phyloP scores from a whole-genome alignment of 2,329 filamentous ascomycete genomes.

The Penicillium sp. region DNA sequence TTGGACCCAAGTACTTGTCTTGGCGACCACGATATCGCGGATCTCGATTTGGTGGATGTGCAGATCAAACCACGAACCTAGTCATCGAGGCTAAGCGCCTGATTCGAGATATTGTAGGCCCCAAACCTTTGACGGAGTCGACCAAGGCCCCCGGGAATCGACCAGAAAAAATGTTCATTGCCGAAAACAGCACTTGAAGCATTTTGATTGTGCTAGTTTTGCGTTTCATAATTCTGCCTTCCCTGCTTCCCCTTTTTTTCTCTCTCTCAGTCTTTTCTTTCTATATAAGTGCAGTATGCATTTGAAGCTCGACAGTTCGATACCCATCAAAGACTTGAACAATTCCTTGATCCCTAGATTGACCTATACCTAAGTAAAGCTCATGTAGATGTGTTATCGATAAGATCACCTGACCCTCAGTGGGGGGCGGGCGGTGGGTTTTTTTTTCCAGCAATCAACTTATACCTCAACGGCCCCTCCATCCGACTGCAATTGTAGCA shows the following conservation, averaged over 20 bases:
- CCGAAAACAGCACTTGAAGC: too few relatives aligned
- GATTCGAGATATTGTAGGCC: neutral
- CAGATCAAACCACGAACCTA: slow-evolving; percentile 52
- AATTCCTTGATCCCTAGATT: neutral
- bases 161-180: too few relatives aligned
- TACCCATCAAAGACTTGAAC: neutral
- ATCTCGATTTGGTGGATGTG: slow-evolving; percentile 75
- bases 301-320: neutral
- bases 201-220: too few relatives aligned
- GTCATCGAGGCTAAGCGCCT: neutral
- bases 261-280: too few relatives aligned
- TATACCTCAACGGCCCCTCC: neutral
- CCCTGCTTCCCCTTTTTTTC: too few relatives aligned
- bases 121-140: neutral
- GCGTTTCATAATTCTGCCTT: too few relatives aligned
- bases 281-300: too few relatives aligned
- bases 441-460: neutral
- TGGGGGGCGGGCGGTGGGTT: neutral
- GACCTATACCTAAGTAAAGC: neutral
- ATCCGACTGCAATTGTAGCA: neutral
- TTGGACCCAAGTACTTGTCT: slow-evolving; percentile 63
- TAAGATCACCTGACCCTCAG: slow-evolving; percentile 12
- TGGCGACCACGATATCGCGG: slow-evolving; percentile 68
- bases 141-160: too few relatives aligned
- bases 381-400: neutral